phyloP scores from a whole-genome alignment of 192 early-diverging fungal genomes.

The Coemansia sp. region DNA sequence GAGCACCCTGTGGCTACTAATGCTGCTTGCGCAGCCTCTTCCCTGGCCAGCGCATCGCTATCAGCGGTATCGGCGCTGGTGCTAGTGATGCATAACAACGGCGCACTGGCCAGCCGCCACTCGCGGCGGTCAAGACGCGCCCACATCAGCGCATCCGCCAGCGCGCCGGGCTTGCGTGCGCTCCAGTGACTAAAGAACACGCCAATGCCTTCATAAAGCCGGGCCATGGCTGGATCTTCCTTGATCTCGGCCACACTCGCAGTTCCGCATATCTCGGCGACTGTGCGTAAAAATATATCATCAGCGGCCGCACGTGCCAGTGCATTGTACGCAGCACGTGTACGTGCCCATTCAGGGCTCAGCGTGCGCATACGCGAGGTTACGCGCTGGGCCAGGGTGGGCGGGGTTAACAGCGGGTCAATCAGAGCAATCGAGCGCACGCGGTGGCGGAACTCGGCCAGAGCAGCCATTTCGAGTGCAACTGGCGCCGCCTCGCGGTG shows the following conservation, averaged over 20 bases:
- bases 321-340: slow-evolving; percentile 47
- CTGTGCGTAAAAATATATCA: slow-evolving; percentile 26
- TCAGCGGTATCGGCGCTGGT: neutral
- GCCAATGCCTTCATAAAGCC: slow-evolving; percentile 46
- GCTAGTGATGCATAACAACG: slow-evolving; percentile 35
- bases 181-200: slow-evolving; percentile 47
- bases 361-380: slow-evolving; percentile 18
- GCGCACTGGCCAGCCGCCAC: slow-evolving; percentile 34
- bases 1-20: slow-evolving; percentile 25
- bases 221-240: slow-evolving; percentile 41
- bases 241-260: slow-evolving; percentile 33
- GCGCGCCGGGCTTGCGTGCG: slow-evolving; percentile 33
- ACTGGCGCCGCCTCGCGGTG: slow-evolving; percentile 38
- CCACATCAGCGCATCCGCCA: slow-evolving; percentile 35
- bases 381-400: slow-evolving; percentile 9
- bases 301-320: slow-evolving; percentile 38
- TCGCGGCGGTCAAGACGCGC: slow-evolving; percentile 25
- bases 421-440: slow-evolving; percentile 40
- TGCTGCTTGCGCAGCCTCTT: slow-evolving; percentile 30
- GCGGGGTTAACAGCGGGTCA: slow-evolving; percentile 27
- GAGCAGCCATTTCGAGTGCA: slow-evolving; percentile 43
- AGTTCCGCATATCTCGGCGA: slow-evolving; percentile 37
- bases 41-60: slow-evolving; percentile 8
- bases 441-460: slow-evolving; percentile 43
- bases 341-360: slow-evolving; percentile 48